Percentiles rank a stretch among this genome's conserved stretches.
Conservation (phyloP, 1,284 basidiomycete genomes). For the Omphalotus olearius region DNA sequence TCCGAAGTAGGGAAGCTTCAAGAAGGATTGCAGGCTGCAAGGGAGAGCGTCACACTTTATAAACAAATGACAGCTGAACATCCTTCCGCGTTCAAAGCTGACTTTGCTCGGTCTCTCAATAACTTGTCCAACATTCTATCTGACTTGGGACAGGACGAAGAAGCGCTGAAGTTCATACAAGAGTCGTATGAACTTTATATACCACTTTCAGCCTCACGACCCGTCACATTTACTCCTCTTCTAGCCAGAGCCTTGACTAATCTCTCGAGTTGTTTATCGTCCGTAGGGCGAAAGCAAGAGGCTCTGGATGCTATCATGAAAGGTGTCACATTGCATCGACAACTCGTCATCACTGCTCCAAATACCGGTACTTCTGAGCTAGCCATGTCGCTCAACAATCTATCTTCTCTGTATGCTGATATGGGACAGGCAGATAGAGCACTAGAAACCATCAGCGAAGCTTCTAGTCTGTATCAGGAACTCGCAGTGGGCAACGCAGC, state of each 20-base stretch:
- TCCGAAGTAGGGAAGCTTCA: not conserved
- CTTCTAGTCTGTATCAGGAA: not conserved
- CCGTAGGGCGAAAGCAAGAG: not conserved
- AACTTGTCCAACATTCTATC: not conserved
- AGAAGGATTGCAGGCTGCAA: not conserved
- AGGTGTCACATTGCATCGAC: not conserved
- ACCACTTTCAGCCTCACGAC: not conserved
- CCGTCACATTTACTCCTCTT: not conserved
- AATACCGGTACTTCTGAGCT: not conserved
- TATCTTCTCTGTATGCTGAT: not conserved
- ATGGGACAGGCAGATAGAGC: not conserved
- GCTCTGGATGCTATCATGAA: not conserved
- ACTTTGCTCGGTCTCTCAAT: not conserved
- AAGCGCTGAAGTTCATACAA: not conserved
- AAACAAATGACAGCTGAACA: not conserved
- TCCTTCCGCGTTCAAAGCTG: not conserved
- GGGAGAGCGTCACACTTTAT: not conserved
- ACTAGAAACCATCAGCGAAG: not conserved
- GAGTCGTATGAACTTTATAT: slow-evolving; percentile 4
- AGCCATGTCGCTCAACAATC: not conserved
- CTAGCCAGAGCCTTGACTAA: not conserved
- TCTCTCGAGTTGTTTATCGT: not conserved
- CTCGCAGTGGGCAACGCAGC: not conserved
- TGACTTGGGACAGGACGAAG: not conserved
- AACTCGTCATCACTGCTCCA: not conserved